Percentiles rank a stretch among this genome's conserved stretches.
Conservation (phyloP, 768 basidiomycete genomes). For the Goffeauzyma gilvescens region DNA sequence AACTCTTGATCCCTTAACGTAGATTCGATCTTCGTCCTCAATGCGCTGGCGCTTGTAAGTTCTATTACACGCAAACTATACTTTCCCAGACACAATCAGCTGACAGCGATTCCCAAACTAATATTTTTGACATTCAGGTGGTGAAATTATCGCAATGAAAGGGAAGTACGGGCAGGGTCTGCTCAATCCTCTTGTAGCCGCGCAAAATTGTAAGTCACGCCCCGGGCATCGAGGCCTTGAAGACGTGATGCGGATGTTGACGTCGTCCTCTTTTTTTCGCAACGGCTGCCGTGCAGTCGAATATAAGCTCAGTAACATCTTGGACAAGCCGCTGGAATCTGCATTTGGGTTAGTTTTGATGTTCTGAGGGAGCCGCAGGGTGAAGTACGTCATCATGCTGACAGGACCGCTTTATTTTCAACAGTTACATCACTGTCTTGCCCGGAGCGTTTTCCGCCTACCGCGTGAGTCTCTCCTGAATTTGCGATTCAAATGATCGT, state of each 20-base stretch:
- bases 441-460: conserved; percentile 87
- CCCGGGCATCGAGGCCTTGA: neutral
- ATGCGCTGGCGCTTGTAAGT: conserved; percentile 88
- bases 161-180: conserved; percentile 67
- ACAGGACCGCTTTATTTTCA: conserved; percentile 33
- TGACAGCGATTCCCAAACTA: too few relatives aligned
- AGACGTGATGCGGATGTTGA: neutral
- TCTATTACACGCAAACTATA: too few relatives aligned
- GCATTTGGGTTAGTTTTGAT: conserved; percentile 32
- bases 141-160: conserved; percentile 87
- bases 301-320: conserved; percentile 47
- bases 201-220: conserved; percentile 75
- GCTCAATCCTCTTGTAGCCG: conserved; percentile 70
- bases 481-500: neutral
- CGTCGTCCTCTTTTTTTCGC: neutral
- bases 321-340: conserved; percentile 60
- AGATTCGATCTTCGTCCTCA: conserved; percentile 48
- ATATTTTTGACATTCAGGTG: too few relatives aligned
- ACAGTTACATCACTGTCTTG: conserved; percentile 86
- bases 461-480: conserved; percentile 33
- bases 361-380: too few relatives aligned
- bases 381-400: too few relatives aligned
- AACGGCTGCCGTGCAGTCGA: conserved; percentile 2
- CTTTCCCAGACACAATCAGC: too few relatives aligned
- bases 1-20: too few relatives aligned